Base-by-base conservation (phyloP, 1,284 basidiomycete genomes). In the Cystobasidium slooffiae region DNA sequence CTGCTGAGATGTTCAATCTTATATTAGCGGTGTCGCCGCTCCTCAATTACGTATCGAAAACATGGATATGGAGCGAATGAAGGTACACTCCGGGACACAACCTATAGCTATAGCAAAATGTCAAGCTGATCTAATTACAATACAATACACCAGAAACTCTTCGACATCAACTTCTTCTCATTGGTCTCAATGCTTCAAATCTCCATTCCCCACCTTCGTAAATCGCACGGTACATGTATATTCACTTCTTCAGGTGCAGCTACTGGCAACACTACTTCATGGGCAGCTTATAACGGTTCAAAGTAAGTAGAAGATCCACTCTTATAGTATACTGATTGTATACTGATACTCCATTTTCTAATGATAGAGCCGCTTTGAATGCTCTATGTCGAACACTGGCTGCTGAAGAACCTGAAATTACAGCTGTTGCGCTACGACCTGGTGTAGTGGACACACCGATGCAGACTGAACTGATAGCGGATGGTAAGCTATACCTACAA, bases 161-260 rank as follows among this genome's bases (percentile, higher is more conserved):
- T 86, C 67, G 90, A 94, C 78, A 84, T 92, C 83, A 94, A 94
- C 81, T 90, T 94, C 81, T 92, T 93, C 82, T 91, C 91, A 1
- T 84, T 93, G 52, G 82, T 94, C 62, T 86, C 87, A 12, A 87
- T 90, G 12, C 79, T 94, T 49, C 86, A 88, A 72, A 84, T 85
- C 5, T 83, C 88, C 5, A 83, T 93, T 3, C 91, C 93, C 6
- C 84, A 86, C 73, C 83, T 95, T 76, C 87, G 89, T 51, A 84
- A 86, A 77, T 64, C 80, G 0, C 78, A 87, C 55, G 93, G 91
- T 0, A 86, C 86, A 63, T 85, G 93, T 44, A 85, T 95, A 18
- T 91, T 94, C 77, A 86, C 94, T 41, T 91, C 90, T 78, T 92
- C 90, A 37, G 93, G 93, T 7, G 89, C 91, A 6, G 90, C 93